A percentile compares a stretch with the other conserved stretches of the same genome.
Evolutionary conservation across 805 yeast genomes (phyloP).

Genomic region (Lipomyces yamadae): DNA sequence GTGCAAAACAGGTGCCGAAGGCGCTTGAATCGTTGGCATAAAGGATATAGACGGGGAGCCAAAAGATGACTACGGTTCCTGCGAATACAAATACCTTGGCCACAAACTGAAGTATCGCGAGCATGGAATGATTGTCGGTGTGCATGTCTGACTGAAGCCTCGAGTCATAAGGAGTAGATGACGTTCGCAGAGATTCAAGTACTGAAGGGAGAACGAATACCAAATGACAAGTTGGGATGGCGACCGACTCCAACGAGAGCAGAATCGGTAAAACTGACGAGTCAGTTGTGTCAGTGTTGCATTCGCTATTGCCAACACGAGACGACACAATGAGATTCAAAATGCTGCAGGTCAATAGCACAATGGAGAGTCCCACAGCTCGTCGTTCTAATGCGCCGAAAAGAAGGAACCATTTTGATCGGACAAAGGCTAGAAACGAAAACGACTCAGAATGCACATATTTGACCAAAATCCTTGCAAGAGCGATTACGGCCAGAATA

Average conservation of each 20-base stretch:
- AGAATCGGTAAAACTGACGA: constrained; percentile 21
- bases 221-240: constrained; percentile 19
- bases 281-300: constrained; percentile 8
- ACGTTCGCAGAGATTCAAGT: constrained; percentile 16
- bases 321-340: constrained; percentile 20
- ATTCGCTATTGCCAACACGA: constrained; percentile 14
- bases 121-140: constrained; percentile 1
- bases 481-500: constrained; percentile 10
- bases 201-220: constrained; percentile 21
- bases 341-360: constrained; percentile 5
- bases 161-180: neutral
- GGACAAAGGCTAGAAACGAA: neutral
- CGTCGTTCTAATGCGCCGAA: constrained; percentile 31
- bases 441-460: neutral
- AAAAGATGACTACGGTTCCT: constrained; percentile 10
- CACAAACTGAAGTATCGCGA: constrained; percentile 9
- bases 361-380: constrained; percentile 19
- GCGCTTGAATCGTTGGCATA: constrained; percentile 29
- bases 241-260: constrained; percentile 23
- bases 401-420: constrained; percentile 9
- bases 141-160: neutral
- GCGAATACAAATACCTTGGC: constrained; percentile 14
- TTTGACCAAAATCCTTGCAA: constrained; percentile 18
- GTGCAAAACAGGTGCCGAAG: constrained; percentile 22
- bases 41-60: constrained; percentile 33